phyloP scores from a whole-genome alignment of 306 rosid species.

The Quercus glauca region DNA sequence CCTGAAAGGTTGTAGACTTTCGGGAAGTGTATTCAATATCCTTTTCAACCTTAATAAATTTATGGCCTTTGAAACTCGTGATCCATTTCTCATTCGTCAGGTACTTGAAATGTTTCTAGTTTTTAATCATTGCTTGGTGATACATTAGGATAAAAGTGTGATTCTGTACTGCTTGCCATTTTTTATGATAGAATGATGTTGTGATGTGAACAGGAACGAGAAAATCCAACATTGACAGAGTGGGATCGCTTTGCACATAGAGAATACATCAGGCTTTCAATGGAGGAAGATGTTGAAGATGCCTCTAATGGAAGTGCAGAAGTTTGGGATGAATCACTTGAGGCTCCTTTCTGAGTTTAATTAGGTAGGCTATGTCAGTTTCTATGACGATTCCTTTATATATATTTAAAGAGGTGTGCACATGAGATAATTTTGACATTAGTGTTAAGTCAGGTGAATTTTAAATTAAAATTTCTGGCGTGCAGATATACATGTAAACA shows the following conservation, averaged over 20 bases:
- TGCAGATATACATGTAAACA: background rate
- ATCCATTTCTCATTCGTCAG: constrained; percentile 99
- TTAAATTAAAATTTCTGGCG: background rate
- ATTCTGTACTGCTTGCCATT: constrained; percentile 12
- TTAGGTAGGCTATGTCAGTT: constrained; percentile 41
- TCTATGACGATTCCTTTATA: background rate
- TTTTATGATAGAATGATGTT: constrained; percentile 24
- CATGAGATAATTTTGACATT: background rate
- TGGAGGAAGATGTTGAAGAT: constrained; percentile 99
- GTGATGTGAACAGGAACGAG: constrained; percentile 80
- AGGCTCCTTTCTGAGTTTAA: constrained; percentile 82
- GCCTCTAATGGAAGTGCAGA: constrained; percentile 99
- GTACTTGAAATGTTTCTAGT: constrained; percentile 35
- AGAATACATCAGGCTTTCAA: constrained; percentile 97
- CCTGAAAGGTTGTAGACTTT: constrained; percentile 90
- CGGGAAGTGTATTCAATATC: constrained; percentile 93
- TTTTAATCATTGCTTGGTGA: background rate
- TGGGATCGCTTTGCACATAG: constrained; percentile 99
- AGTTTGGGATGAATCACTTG: constrained; percentile 98
- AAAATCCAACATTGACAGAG: constrained; percentile 97
- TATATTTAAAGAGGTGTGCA: background rate
- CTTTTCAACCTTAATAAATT: constrained; percentile 97
- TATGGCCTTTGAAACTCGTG: constrained; percentile 99
- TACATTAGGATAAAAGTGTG: background rate
- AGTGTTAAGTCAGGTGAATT: background rate